Base-by-base conservation (phyloP, 2,329 filamentous ascomycete genomes). In the Dactylellina cionopaga region DNA sequence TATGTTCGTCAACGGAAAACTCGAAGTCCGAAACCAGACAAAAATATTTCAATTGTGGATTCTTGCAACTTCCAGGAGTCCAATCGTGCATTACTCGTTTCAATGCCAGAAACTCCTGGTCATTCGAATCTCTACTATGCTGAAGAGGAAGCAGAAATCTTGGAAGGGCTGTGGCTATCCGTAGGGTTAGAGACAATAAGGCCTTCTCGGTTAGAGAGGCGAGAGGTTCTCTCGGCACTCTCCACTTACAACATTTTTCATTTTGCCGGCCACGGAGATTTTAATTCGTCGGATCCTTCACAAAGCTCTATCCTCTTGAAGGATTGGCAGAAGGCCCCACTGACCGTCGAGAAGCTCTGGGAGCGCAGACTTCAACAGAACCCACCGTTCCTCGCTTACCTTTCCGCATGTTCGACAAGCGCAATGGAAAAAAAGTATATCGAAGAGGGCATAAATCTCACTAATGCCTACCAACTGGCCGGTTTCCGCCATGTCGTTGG, bases 211-310 rank as follows among this genome's bases (percentile, higher is more conserved):
- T 1, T 10, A 29, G 46, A 5, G 35, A 35, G 41, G 10, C 75
- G 25, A 41, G 76, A 79, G 1, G 64, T 81, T 1, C 0, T 80
- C 0, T 3, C 13, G 0, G 39, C 66, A 1, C 59, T 82, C 2
- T 37, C 19, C 1, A 43, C 25, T 0, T 80, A 78, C 74, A 74
- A 76, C 11, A 79, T 83, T 1, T 81, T 82, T 63, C 81, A 83
- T 69, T 83, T 83, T 58, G 81, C 82, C 1, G 80, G 82, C 7
- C 81, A 82, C 59, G 81, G 79, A 0, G 0, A 22, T 1, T 73
- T 77, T 0, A 56, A 81, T 56, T 3, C 27, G 0, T 0, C 1
- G 0, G 78, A 81, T 6, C 80, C 81, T 0, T 79, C 77, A 5
- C 70, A 75, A 41, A 81, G 79, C 68, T 44, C 11, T 41, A 63